Conservation (phyloP, 176 grass and related monocot genomes). For the Musa troglodytarum region DNA sequence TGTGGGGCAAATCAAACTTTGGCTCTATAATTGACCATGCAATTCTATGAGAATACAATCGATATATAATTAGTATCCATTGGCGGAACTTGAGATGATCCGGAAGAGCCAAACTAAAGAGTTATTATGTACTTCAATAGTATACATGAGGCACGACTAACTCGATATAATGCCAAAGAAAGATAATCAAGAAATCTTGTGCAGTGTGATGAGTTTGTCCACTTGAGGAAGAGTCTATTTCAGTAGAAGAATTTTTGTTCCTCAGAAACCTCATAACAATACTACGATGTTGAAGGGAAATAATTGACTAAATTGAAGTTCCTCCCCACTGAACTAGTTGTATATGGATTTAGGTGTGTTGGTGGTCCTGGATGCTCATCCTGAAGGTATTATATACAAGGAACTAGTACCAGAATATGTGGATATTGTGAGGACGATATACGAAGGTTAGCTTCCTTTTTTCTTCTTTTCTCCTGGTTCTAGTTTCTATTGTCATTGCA, state of each 20-base stretch:
- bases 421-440: conserved; percentile 62
- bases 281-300: not conserved
- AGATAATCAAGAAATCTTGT: too few species aligned
- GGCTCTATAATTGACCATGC: too few species aligned
- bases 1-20: too few species aligned
- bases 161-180: too few species aligned
- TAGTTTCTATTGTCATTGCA: not conserved
- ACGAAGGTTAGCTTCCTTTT: conserved; percentile 48
- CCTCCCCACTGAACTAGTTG: not conserved
- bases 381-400: conserved; percentile 74
- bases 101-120: too few species aligned
- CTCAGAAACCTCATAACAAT: too few species aligned
- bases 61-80: too few species aligned
- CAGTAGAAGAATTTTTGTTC: too few species aligned
- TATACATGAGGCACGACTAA: too few species aligned
- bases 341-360: conserved; percentile 43
- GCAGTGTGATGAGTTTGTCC: not conserved
- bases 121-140: too few species aligned
- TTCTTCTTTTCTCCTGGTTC: not conserved
- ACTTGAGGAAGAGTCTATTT: not conserved
- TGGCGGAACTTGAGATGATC: too few species aligned
- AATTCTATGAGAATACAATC: too few species aligned
- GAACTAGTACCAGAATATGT: conserved; percentile 71
- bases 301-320: not conserved
- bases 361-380: conserved; percentile 71